Conservation (phyloP, 106 monocot species). For the Platanthera zijinensis region DNA sequence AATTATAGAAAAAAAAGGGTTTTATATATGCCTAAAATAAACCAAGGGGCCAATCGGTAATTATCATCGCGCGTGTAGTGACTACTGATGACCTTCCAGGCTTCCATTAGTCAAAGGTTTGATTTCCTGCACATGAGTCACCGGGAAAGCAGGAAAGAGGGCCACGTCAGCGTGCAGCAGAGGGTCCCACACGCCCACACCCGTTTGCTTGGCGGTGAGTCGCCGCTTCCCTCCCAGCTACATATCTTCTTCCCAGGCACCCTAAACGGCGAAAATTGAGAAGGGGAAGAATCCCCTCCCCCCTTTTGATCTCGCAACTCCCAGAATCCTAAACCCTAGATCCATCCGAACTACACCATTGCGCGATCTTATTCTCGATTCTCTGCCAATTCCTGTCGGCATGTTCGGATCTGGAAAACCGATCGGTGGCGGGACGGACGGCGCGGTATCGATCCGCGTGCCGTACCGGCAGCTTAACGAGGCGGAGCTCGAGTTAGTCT, state of each 20-base stretch:
- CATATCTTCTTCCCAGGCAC: background rate
- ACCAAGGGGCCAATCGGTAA: too few species aligned
- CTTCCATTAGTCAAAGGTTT: too few species aligned
- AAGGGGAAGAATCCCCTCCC: background rate
- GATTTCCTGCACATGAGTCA: too few species aligned
- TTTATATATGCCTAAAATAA: too few species aligned
- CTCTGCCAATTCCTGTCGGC: background rate
- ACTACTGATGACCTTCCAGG: too few species aligned
- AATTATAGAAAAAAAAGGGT: too few species aligned
- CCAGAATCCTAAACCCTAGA: background rate
- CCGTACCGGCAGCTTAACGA: slow-evolving; percentile 45
- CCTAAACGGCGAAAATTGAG: background rate
- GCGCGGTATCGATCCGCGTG: slow-evolving; percentile 27
- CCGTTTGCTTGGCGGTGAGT: background rate
- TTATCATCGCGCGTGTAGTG: too few species aligned
- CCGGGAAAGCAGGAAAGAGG: too few species aligned
- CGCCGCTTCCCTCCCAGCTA: background rate
- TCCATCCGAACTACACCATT: background rate
- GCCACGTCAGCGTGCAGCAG: too few species aligned
- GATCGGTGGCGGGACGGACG: slow-evolving; percentile 10
- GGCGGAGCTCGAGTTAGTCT: slow-evolving; percentile 49
- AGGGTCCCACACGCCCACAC: background rate
- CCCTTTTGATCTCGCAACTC: background rate
- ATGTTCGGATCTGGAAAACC: background rate
- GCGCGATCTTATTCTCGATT: background rate